Percentiles rank a stretch among this genome's conserved stretches.
These are phyloP conservation scores for Pontederia crassipes DNA, from an alignment of 176 grass and related monocot species.

Conservation along the genomic window DNA sequence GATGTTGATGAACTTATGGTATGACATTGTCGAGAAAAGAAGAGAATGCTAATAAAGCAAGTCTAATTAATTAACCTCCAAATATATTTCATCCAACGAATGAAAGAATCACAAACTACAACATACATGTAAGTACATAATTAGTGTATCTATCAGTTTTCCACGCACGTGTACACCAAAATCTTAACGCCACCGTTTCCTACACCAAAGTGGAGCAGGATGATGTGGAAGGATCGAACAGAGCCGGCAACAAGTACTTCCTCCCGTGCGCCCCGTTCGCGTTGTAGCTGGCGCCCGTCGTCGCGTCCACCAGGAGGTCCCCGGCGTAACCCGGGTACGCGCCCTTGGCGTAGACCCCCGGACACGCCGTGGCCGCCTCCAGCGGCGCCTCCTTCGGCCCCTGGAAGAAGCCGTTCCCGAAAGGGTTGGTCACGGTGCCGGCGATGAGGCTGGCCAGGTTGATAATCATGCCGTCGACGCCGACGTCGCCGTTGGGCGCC, in stretches of 20 bases:
- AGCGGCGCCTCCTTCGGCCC: conserved; percentile 47
- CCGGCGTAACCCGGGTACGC: conserved; percentile 56
- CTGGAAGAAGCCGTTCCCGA: conserved; percentile 63
- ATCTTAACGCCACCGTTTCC: not conserved
- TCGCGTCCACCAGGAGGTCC: conserved; percentile 29
- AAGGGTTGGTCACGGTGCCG: conserved; percentile 56
- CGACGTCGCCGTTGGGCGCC: conserved; percentile 48
- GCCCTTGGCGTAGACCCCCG: conserved; percentile 54
- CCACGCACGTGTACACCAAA: not conserved
- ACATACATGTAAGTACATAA: not conserved
- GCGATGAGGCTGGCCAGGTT: conserved; percentile 58
- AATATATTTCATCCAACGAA: conserved; percentile 6
- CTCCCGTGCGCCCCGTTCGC: conserved; percentile 37
- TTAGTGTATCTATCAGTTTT: not conserved
- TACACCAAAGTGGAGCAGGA: conserved; percentile 51
- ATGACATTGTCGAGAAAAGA: too few relatives aligned
- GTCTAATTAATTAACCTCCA: too few relatives aligned
- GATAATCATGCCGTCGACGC: conserved; percentile 47
- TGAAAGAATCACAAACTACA: conserved; percentile 16
- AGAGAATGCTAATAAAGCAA: too few relatives aligned
- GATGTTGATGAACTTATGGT: too few relatives aligned
- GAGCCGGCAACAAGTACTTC: conserved; percentile 48
- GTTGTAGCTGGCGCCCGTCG: conserved; percentile 57
- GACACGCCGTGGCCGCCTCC: conserved; percentile 56
- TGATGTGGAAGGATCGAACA: conserved; percentile 45